phyloP scores from a whole-genome alignment of 257 asterid species.

The Petunia secreta region DNA sequence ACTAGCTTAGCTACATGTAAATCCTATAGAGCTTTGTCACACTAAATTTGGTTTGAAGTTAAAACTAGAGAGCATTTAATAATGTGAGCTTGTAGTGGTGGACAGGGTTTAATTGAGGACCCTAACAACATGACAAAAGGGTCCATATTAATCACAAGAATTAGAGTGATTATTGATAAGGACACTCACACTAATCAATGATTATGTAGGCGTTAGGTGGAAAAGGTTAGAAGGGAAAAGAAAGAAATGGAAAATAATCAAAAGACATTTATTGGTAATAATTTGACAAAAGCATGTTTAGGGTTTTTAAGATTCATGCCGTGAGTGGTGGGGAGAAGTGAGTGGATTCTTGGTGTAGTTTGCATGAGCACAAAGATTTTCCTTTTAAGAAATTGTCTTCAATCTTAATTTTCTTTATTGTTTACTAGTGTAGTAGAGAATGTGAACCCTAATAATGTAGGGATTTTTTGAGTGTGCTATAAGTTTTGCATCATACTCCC shows the following conservation, averaged over 20 bases:
- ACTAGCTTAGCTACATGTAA: not conserved
- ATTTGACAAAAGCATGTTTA: slow-evolving; percentile 4
- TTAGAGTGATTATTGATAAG: slow-evolving; percentile 4
- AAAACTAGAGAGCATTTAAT: slow-evolving; percentile 24
- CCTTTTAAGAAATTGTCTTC: not conserved
- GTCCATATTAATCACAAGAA: not conserved
- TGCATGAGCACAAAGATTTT: too few species aligned
- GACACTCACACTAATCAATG: slow-evolving; percentile 18
- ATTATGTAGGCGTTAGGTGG: slow-evolving; percentile 37
- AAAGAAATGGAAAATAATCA: not conserved
- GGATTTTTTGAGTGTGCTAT: slow-evolving; percentile 3
- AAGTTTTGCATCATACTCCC: slow-evolving; percentile 9
- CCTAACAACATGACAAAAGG: slow-evolving; percentile 16
- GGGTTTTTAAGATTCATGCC: slow-evolving; percentile 13
- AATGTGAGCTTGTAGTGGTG: slow-evolving; percentile 4
- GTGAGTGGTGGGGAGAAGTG: slow-evolving; percentile 31
- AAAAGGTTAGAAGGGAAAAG: slow-evolving; percentile 32
- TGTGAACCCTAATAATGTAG: slow-evolving; percentile 6
- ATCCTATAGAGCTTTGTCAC: slow-evolving; percentile 2
- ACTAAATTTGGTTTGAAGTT: slow-evolving; percentile 26
- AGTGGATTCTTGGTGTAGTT: too few species aligned
- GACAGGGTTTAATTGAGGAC: slow-evolving; percentile 12
- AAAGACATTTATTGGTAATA: not conserved
- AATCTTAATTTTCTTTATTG: not conserved
- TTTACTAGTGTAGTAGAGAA: not conserved